Percentiles rank a stretch among this genome's conserved stretches.
Evolutionary conservation across 176 grass and related monocot species (phyloP).

Genomic region (Musa troglodytarum): DNA sequence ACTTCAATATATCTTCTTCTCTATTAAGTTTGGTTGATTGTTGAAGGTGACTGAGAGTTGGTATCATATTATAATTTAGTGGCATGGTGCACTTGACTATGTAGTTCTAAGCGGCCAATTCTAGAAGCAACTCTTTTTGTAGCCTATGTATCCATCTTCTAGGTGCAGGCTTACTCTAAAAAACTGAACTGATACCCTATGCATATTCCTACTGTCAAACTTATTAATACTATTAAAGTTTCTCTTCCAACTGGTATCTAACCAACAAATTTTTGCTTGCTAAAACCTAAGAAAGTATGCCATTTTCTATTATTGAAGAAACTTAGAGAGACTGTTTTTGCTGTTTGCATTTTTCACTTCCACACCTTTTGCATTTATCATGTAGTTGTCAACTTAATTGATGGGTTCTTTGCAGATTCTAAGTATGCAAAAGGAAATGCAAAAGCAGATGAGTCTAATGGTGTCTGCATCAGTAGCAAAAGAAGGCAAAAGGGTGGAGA

Average conservation of each 20-base stretch:
- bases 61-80: too few relatives aligned
- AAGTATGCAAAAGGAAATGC: constrained; percentile 58
- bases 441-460: constrained; percentile 69
- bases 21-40: too few relatives aligned
- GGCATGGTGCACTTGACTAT: too few relatives aligned
- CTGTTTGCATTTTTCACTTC: neutral
- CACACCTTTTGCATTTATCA: neutral
- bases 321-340: neutral
- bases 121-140: too few relatives aligned
- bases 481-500: constrained; percentile 79
- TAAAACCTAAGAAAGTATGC: neutral
- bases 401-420: constrained; percentile 48
- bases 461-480: constrained; percentile 56
- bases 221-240: neutral
- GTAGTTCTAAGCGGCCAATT: too few relatives aligned
- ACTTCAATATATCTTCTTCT: neutral
- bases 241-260: neutral
- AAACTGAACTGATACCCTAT: neutral
- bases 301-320: neutral
- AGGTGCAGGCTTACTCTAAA: too few relatives aligned
- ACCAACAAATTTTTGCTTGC: neutral
- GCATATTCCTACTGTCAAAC: neutral
- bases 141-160: too few relatives aligned
- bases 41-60: too few relatives aligned
- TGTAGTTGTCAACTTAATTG: neutral